Evolutionary conservation across 2,329 filamentous ascomycete genomes (phyloP), one percentile per base, ranked within the genome.

Genomic region (Phaeoacremonium minimum): DNA sequence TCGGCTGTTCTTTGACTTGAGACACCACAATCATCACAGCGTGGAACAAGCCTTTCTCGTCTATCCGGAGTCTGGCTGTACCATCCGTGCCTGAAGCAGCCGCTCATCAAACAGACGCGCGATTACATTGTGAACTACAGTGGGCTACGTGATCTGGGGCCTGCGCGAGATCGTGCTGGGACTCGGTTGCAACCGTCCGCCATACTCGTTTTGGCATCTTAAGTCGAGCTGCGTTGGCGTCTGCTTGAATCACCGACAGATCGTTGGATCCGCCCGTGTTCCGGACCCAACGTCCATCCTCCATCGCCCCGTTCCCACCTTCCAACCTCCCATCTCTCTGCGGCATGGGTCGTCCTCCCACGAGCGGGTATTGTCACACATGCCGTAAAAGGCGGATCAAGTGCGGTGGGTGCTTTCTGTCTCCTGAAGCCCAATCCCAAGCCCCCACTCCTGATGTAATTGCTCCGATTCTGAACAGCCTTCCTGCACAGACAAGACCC

Each of bases 361-460:
- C 47, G 8, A 53, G 51, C 36, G 49, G 49, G 20, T 51, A 50
- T 40, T 53, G 49, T 43, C 49, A 51, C 40, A 52, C 49, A 6
- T 52, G 50, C 38, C 44, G 51, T 28, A 44, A 47, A 41, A 33
- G 51, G 17, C 50, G 51, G 18, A 47, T 52, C 34, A 53, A 52
- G 35, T 53, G 50, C 33, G 51, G 41, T 43, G 30, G 20, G 40
- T 42, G 19, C 8, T 14, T 13, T 33, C 15, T 18, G 17, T 13
- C 15, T n/a, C 12, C 31, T n/a, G 4, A n/a, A 8, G 18, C 37
- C 30, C 31, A 30, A 28, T 39, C 32, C 17, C 19, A 30, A 28
- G 15, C 18, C 18, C 14, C 15, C 28, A 35, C 18, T 11, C 28
- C 16, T 28, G 16, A 26, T n/a, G 9, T 26, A 9, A 9, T 26